phyloP scores from a whole-genome alignment of 2,329 filamentous ascomycete genomes.

The Purpureocillium lavendulum region DNA sequence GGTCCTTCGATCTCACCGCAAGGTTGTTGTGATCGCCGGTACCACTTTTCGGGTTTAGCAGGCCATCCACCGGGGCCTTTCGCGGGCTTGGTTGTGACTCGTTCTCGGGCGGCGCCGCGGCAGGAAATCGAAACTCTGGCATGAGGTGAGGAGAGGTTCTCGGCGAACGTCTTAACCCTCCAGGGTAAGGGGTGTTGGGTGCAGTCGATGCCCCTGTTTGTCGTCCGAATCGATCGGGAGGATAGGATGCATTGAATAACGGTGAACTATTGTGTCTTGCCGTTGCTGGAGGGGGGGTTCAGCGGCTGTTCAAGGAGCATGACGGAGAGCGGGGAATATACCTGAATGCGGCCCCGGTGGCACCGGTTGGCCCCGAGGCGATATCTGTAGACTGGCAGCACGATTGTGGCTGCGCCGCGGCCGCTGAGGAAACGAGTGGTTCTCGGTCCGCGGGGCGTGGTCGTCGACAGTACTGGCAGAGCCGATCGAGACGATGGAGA shows the following conservation, averaged over 20 bases:
- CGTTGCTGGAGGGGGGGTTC: constrained; percentile 21
- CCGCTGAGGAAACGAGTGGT: constrained; percentile 34
- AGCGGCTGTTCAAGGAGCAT: constrained; percentile 14
- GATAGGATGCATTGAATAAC: constrained; percentile 46
- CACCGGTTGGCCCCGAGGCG: constrained; percentile 27
- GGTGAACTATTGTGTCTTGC: constrained; percentile 38
- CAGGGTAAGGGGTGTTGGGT: constrained; percentile 34
- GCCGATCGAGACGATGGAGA: constrained; percentile 76
- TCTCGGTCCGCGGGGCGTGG: constrained; percentile 32
- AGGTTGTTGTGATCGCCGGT: constrained; percentile 25
- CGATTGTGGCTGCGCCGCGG: constrained; percentile 60
- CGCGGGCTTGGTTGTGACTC: constrained; percentile 20
- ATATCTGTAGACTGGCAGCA: constrained; percentile 74
- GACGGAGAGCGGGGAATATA: constrained; percentile 16
- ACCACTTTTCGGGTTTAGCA: constrained; percentile 29
- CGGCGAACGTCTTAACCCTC: constrained; percentile 28
- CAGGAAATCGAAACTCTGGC: constrained; percentile 50
- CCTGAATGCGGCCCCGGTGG: constrained; percentile 30
- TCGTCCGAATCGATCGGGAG: constrained; percentile 37
- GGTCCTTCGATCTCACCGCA: constrained; percentile 32
- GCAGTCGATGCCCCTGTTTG: constrained; percentile 32
- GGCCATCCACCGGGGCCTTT: constrained; percentile 24
- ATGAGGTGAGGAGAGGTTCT: constrained; percentile 34
- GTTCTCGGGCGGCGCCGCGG: constrained; percentile 31
- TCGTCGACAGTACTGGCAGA: constrained; percentile 43